Evolutionary conservation across 805 yeast species (phyloP), one percentile per base, ranked within the genome.

Genomic region (Candida pseudoglaebosa): DNA sequence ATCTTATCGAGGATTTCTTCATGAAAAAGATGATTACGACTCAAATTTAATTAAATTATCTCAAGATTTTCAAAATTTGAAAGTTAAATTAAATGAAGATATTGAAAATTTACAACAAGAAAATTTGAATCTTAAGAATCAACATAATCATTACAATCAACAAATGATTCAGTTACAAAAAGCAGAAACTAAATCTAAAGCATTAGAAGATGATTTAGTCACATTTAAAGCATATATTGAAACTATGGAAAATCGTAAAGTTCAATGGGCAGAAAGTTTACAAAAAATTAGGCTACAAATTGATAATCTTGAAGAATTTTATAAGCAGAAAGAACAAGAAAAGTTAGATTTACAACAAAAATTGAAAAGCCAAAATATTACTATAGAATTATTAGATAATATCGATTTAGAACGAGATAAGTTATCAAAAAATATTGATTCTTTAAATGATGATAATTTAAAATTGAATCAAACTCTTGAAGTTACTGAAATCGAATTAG

Each of bases 201-300:
- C 87, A 1, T 63, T 88, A 39, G 84, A 82, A 46, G 76, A 77
- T 44, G 96, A 88, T 57, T 67, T 83, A 31, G 64, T 66, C 32
- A 83, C 84, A 57, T 84, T 86, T 51, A 73, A 76, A 49, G 82
- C 79, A n/a, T 86, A 83, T 53, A 78, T 84, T 38, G 77, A 77
- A 32, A 70, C 77, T 5, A 80, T 84, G 77, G 76, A 79, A 48
- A 65, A 66, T n/a, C 70, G 86, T 43, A 82, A 80, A 47, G 47
- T 56, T 10, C 80, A 78, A 53, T 84, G 95, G 93, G 68, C 73
- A 2, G 59, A 52, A 13, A 74, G 78, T 32, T 54, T 87, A 35
- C 65, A 70, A n/a, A 77, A 77, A 46, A 73, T 84, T 42, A 65
- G 70, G 22, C 58, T 56, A 5, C 93, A 85, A 50, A 71, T 81